These are phyloP conservation scores for Akanthomyces dipterigenus DNA, from an alignment of 2,329 filamentous ascomycete genomes.

Conservation along the genomic window DNA sequence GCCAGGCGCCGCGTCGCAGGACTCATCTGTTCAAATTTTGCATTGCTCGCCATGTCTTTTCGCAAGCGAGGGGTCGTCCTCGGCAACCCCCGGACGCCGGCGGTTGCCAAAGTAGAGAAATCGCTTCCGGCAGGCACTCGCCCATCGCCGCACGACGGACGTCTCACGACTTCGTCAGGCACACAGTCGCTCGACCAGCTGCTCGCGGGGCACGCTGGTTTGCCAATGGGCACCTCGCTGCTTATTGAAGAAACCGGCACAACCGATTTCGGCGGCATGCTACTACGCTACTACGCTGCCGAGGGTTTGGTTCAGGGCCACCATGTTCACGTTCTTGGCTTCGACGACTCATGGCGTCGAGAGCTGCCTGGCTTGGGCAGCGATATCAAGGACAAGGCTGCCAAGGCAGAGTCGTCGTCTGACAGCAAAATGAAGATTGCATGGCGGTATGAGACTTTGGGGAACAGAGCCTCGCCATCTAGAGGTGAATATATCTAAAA, in stretches of 20 bases:
- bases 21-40: neutral
- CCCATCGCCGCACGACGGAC: slow-evolving; percentile 82
- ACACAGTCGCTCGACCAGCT: slow-evolving; percentile 78
- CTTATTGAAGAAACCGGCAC: slow-evolving; percentile 85
- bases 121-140: slow-evolving; percentile 50
- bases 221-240: slow-evolving; percentile 73
- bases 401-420: slow-evolving; percentile 31
- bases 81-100: slow-evolving; percentile 22
- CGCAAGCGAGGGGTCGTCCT: slow-evolving; percentile 51
- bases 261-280: slow-evolving; percentile 82
- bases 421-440: slow-evolving; percentile 96
- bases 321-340: slow-evolving; percentile 75
- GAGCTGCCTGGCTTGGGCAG: slow-evolving; percentile 69
- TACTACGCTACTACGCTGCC: slow-evolving; percentile 84
- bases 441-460: slow-evolving; percentile 88
- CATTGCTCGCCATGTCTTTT: slow-evolving; percentile 45
- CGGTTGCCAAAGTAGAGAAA: slow-evolving; percentile 25
- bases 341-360: slow-evolving; percentile 71
- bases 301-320: slow-evolving; percentile 92
- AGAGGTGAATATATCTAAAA: slow-evolving; percentile 48
- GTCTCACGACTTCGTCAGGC: slow-evolving; percentile 84
- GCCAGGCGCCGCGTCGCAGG: neutral
- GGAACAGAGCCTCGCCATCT: slow-evolving; percentile 55
- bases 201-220: slow-evolving; percentile 77
- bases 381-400: slow-evolving; percentile 31